A percentile compares a stretch with the other conserved stretches of the same genome.
These are phyloP conservation scores for Udeniomyces megalosporus DNA, from an alignment of 768 basidiomycete species.

Conservation along the genomic window DNA sequence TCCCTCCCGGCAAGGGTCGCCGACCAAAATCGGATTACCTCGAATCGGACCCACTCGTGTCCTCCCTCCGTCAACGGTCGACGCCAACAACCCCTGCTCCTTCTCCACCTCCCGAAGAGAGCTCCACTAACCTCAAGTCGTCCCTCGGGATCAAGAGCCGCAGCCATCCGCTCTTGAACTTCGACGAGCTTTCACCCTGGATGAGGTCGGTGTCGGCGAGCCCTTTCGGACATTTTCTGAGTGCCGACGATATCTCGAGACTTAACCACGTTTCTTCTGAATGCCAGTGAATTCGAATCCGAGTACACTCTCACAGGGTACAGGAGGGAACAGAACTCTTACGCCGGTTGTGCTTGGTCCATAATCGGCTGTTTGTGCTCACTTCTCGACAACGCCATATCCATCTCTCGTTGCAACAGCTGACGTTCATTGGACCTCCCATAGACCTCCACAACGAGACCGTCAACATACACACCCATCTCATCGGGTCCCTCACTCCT, in stretches of 20 bases:
- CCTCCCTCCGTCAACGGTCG: no score
- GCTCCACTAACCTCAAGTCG: no score
- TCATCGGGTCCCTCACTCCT: conserved; percentile 49
- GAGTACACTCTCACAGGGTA: conserved; percentile 9
- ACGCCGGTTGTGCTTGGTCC: neutral
- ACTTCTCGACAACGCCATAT: neutral
- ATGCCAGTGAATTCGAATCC: conserved; percentile 10
- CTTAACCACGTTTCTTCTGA: neutral
- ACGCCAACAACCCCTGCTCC: no score
- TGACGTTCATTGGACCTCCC: neutral
- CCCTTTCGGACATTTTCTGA: neutral
- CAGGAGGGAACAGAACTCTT: conserved; percentile 1
- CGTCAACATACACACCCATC: conserved; percentile 79
- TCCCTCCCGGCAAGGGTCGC: no score
- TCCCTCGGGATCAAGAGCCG: no score
- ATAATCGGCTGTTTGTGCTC: neutral
- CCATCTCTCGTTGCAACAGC: neutral
- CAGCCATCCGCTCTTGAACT: neutral
- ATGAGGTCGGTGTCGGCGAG: conserved; percentile 1
- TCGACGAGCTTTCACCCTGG: neutral
- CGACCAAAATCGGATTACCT: no score
- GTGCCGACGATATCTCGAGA: neutral
- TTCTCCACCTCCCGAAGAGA: no score
- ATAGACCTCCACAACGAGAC: conserved; percentile 13
- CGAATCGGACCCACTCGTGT: no score